Evolutionary conservation across 257 asterid species (phyloP), one percentile per base, ranked within the genome.

Genomic region (Solanum sejunctum): DNA sequence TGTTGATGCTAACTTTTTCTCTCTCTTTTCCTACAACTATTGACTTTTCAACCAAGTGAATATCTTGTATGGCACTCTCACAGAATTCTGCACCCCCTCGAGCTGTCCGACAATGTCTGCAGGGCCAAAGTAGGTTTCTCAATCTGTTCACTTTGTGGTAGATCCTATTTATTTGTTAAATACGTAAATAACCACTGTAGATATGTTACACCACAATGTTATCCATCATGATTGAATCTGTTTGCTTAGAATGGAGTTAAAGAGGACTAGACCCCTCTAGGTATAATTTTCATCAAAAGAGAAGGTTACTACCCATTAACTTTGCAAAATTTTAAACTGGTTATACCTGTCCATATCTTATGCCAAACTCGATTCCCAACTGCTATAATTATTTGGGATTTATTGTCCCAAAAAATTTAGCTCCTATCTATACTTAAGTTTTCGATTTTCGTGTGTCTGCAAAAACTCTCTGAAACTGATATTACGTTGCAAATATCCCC

Each of bases 71-170:
- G 97, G 97, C 87, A 94, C 99, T 64, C 98, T 95, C 81, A 94
- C 99, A 15, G 97, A 94, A 89, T 95, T 95, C 91, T 95, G 98
- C 83, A 95, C 99, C 0, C 86, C 98, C 3, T 94, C 91, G 85
- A 93, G 87, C 92, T 95, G 99, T 90, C 99, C 96, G 10, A 94
- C 97, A 78, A 95, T 95, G 99, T 85, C 98, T 80, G 98, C 98
- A 15, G 99, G 98, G 72, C 97, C 98, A 51, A 95, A 95, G 98
- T 95, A 93, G 55, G 98, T 90, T 80, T 17, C 49, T 47, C 36
- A 75, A 75, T 75, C 60, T 75, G 12, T 75, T 75, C 81, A 47
- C 58, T 21, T 73, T 73, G 58, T 73, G 58, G 81, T 47, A 73
- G 81, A 73, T 64, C 43, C 45, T 12, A 12, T 13, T 26, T 13